Base-by-base conservation (phyloP, 1,284 basidiomycete species). In the Pholiota adiposa region DNA sequence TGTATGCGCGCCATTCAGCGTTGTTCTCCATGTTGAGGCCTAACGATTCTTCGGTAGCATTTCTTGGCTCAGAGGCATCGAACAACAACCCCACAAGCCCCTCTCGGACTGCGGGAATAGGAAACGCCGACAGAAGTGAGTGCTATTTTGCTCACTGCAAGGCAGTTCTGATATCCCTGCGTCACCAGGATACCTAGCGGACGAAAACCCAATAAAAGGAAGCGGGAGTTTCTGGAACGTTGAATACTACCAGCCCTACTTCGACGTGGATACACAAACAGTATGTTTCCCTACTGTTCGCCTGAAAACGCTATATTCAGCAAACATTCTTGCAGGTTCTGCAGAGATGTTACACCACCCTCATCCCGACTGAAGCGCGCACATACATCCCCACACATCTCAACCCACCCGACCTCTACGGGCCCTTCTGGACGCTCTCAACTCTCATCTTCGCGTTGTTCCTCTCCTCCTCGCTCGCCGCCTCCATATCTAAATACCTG, bases 361-460 rank as follows among this genome's bases (percentile, higher is more conserved):
- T 93, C 58, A 80, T 90, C 19, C 92, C 91, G 6, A 70, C 67
- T 4, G 63, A 68, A 49, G 66, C 72, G 4, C 59, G 59, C 3
- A 71, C 70, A 48, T 92, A 86, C 73, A 79, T 85, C 53, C 79
- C 86, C 12, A 79, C 77, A 21, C 82, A 88, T 63, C 83, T 91
- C 52, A 84, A 85, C 46, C 87, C 91, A 19, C 78, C 83, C 19
- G 91, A 93, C 68, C 83, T 93, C 44, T 93, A 93, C 65, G 95
- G 96, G 1, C 94, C 96, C 0, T 97, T 98, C 79, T 98, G 96
- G 96, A 93, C 94, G 0, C 83, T 96, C 51, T 96, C 94, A 0
- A 97, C 95, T 1, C 85, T 97, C 64, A 91, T 97, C 52, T 93
- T 97, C 70, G 83, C 89, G 1, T 86, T 97, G 57, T 97, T 96